A percentile compares a stretch with the other conserved stretches of the same genome.
These are phyloP conservation scores for Penicillium fuscoglaucum DNA, from an alignment of 2,329 filamentous ascomycete species.

Conservation along the genomic window DNA sequence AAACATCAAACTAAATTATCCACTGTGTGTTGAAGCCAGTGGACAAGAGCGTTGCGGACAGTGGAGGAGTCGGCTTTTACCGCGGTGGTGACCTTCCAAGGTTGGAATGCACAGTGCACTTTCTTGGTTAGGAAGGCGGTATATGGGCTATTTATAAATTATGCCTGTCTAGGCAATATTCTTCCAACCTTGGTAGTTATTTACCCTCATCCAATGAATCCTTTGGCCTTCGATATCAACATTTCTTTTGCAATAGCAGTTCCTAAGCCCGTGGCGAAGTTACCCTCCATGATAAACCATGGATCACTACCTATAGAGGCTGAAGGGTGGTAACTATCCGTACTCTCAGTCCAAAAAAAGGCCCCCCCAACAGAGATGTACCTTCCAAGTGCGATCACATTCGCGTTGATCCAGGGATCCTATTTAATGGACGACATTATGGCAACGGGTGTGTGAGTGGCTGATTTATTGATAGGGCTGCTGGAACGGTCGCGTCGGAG, in stretches of 20 bases:
- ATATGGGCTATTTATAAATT: neutral
- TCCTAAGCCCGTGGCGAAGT: constrained; percentile 50
- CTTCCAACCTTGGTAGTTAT: neutral
- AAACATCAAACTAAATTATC: constrained; percentile 49
- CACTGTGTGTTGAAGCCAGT: constrained; percentile 49
- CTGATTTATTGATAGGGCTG: constrained; percentile 47
- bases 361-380: constrained; percentile 29
- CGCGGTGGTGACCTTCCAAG: constrained; percentile 37
- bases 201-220: neutral
- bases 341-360: constrained; percentile 39
- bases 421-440: constrained; percentile 51
- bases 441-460: constrained; percentile 49
- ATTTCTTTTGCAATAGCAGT: constrained; percentile 12
- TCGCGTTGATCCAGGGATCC: constrained; percentile 49
- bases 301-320: constrained; percentile 53
- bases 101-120: constrained; percentile 50
- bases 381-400: constrained; percentile 52
- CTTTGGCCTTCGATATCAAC: neutral
- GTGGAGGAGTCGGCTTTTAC: constrained; percentile 50
- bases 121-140: neutral
- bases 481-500: constrained; percentile 49
- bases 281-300: constrained; percentile 52
- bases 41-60: constrained; percentile 49
- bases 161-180: neutral
- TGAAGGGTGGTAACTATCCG: constrained; percentile 47